A percentile compares a stretch with the other conserved stretches of the same genome.
phyloP scores from a whole-genome alignment of 1,284 basidiomycete species.

The Cryptococcus deneoformans region DNA sequence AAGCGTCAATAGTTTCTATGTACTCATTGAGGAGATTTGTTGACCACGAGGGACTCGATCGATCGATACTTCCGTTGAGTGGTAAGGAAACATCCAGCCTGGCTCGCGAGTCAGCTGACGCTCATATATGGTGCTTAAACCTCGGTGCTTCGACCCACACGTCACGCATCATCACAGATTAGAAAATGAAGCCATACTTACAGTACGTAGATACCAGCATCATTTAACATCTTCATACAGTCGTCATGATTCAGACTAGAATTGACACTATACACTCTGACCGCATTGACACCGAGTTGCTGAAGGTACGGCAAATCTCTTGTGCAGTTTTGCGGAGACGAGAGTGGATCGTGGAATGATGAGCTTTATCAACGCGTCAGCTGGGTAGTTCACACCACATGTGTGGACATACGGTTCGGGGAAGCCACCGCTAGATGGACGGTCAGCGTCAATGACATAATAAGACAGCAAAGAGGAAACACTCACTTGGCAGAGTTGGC shows the following conservation, averaged over 20 bases:
- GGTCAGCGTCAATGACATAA: background rate
- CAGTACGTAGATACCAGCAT: slow-evolving; percentile 84
- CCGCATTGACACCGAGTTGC: slow-evolving; percentile 55
- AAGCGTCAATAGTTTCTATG: slow-evolving; percentile 69
- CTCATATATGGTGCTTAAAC: no score
- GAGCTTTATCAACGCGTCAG: slow-evolving; percentile 15
- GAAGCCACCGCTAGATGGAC: slow-evolving; percentile 55
- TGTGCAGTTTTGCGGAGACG: slow-evolving; percentile 63
- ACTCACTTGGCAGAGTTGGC: slow-evolving; percentile 55
- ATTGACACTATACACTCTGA: slow-evolving; percentile 84
- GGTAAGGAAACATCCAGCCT: slow-evolving; percentile 77
- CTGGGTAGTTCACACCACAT: background rate
- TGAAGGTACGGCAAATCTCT: slow-evolving; percentile 76
- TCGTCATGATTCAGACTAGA: slow-evolving; percentile 74
- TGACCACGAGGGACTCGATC: slow-evolving; percentile 71
- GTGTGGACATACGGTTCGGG: slow-evolving; percentile 58
- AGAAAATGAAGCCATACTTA: slow-evolving; percentile 48
- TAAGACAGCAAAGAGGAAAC: background rate
- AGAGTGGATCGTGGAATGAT: slow-evolving; percentile 63
- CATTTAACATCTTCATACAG: slow-evolving; percentile 75
- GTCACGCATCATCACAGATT: background rate
- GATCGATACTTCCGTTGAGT: slow-evolving; percentile 80
- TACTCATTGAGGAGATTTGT: slow-evolving; percentile 79
- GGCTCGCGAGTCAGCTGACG: background rate
- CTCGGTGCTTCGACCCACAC: background rate